A percentile compares a stretch with the other conserved stretches of the same genome.
Evolutionary conservation across 371 early-diverging fungal genomes (phyloP).

Genomic region (Rhizopus stolonifer): DNA sequence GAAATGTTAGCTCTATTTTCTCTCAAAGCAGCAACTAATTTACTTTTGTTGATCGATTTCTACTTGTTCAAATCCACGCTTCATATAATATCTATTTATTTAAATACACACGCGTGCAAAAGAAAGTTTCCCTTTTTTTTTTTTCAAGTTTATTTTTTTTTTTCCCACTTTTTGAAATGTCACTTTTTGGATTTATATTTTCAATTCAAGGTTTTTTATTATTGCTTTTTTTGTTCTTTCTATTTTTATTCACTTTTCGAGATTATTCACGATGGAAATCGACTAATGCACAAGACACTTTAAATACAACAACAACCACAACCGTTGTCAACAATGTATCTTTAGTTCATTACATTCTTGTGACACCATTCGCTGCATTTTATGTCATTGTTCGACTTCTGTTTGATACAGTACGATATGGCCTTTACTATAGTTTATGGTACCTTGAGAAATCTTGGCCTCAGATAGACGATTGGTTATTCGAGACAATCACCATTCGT

Average conservation of each 20-base stretch:
- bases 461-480: conserved; percentile 39
- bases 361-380: conserved; percentile 31
- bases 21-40: neutral
- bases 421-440: conserved; percentile 27
- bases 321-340: conserved; percentile 22
- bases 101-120: too few species aligned
- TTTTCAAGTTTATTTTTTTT: conserved; percentile 2
- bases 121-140: neutral
- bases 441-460: conserved; percentile 27
- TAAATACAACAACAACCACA: neutral
- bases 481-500: conserved; percentile 29
- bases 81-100: too few species aligned
- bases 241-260: conserved; percentile 9
- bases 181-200: conserved; percentile 8
- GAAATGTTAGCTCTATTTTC: neutral
- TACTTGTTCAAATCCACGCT: neutral
- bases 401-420: conserved; percentile 18
- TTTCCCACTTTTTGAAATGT: neutral
- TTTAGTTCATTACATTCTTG: conserved; percentile 32
- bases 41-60: neutral
- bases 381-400: conserved; percentile 26
- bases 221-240: neutral
- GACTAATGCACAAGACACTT: neutral
- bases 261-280: conserved; percentile 21
- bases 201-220: conserved; percentile 22